A percentile compares a stretch with the other conserved stretches of the same genome.
Conservation (phyloP, 805 yeast species). For the Hanseniaspora meyeri region DNA sequence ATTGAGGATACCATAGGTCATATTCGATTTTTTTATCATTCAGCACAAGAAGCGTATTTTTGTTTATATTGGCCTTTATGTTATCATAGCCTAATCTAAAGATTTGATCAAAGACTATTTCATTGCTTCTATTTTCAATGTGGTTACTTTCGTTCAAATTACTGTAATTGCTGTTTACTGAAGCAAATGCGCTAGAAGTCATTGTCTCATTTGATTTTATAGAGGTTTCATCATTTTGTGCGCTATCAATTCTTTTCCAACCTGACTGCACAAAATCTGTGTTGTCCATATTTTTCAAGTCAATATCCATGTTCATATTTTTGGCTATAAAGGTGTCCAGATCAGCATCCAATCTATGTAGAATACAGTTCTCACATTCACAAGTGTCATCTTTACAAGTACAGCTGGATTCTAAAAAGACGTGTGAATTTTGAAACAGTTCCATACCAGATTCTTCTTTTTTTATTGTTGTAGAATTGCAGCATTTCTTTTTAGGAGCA, state of each 20-base stretch:
- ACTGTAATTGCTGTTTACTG: background rate
- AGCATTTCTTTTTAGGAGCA: conserved; percentile 23
- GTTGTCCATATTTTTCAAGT: background rate
- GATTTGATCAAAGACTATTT: conserved; percentile 1
- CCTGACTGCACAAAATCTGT: background rate
- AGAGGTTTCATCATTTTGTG: background rate
- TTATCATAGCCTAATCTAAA: background rate
- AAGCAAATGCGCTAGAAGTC: background rate
- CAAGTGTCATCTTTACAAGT: conserved; percentile 24
- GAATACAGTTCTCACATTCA: conserved; percentile 25
- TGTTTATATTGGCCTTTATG: background rate
- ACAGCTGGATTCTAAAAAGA: conserved; percentile 26
- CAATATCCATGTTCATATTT: background rate
- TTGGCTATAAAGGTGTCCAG: conserved; percentile 21
- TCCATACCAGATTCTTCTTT: conserved; percentile 22
- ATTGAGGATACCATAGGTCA: conserved; percentile 7
- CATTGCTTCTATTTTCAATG: background rate
- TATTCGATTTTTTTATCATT: background rate
- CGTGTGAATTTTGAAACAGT: conserved; percentile 25
- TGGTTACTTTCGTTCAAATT: background rate
- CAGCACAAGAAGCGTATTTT: background rate
- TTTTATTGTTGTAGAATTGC: conserved; percentile 19
- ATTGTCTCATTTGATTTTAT: background rate
- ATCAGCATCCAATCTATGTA: conserved; percentile 28
- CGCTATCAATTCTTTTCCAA: background rate